These are phyloP conservation scores for Geotrichum ghanense DNA, from an alignment of 805 yeast species.

Conservation along the genomic window DNA sequence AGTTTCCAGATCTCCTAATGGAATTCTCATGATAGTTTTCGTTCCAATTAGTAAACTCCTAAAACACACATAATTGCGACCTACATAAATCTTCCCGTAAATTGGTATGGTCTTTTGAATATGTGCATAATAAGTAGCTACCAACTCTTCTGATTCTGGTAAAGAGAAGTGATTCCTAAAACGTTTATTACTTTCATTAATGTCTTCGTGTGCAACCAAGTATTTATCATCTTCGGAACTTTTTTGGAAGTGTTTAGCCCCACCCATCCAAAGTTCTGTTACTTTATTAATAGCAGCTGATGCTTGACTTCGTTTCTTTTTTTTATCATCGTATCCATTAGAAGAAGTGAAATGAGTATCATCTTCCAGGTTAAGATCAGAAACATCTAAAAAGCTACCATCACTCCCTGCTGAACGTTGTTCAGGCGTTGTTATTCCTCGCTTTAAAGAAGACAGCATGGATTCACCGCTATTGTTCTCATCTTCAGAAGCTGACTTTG, in stretches of 20 bases:
- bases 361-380: neutral
- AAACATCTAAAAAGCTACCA: neutral
- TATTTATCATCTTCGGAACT: slow-evolving; percentile 34
- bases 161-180: slow-evolving; percentile 60
- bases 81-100: slow-evolving; percentile 75
- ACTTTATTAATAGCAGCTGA: slow-evolving; percentile 25
- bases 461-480: neutral
- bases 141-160: slow-evolving; percentile 36
- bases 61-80: slow-evolving; percentile 61
- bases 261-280: slow-evolving; percentile 44
- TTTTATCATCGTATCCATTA: neutral
- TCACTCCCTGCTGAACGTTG: neutral
- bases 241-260: slow-evolving; percentile 47
- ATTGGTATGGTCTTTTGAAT: slow-evolving; percentile 61
- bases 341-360: neutral
- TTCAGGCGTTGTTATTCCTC: neutral
- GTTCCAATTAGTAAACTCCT: slow-evolving; percentile 70
- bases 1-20: neutral
- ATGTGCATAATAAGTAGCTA: slow-evolving; percentile 62
- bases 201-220: slow-evolving; percentile 34
- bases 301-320: slow-evolving; percentile 26
- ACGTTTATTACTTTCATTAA: slow-evolving; percentile 39
- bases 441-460: neutral
- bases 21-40: slow-evolving; percentile 34
- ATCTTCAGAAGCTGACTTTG: neutral